A percentile compares a stretch with the other conserved stretches of the same genome.
Conservation (phyloP, 2,329 filamentous ascomycete species). For the Trichoderma guizhouense region DNA sequence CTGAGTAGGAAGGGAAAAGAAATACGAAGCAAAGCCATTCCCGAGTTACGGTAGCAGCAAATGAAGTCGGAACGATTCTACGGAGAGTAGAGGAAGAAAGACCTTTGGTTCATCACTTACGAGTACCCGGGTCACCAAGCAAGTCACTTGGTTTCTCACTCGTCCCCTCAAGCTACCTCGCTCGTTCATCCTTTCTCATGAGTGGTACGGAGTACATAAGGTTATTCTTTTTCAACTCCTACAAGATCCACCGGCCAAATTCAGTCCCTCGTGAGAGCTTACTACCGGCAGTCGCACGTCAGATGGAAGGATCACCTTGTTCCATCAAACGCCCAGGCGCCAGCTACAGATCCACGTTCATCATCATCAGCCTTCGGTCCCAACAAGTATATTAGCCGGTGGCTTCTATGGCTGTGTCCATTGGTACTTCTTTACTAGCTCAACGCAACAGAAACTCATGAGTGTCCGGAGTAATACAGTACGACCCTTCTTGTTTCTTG, state of each 20-base stretch:
- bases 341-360: neutral
- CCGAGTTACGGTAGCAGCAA: neutral
- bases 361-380: neutral
- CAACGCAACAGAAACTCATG: neutral
- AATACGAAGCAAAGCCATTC: neutral
- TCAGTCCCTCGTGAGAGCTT: neutral
- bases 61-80: neutral
- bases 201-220: neutral
- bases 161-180: neutral
- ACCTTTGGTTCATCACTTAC: neutral
- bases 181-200: neutral
- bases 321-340: neutral
- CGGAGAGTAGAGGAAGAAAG: neutral
- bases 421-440: neutral
- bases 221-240: neutral
- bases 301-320: neutral
- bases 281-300: neutral
- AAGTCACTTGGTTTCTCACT: neutral
- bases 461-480: neutral
- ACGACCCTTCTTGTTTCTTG: neutral
- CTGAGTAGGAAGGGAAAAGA: neutral
- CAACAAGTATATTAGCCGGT: neutral
- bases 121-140: neutral
- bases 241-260: neutral
- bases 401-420: neutral